phyloP scores from a whole-genome alignment of 2,329 filamentous ascomycete species.

The Leptographium lundbergii region DNA sequence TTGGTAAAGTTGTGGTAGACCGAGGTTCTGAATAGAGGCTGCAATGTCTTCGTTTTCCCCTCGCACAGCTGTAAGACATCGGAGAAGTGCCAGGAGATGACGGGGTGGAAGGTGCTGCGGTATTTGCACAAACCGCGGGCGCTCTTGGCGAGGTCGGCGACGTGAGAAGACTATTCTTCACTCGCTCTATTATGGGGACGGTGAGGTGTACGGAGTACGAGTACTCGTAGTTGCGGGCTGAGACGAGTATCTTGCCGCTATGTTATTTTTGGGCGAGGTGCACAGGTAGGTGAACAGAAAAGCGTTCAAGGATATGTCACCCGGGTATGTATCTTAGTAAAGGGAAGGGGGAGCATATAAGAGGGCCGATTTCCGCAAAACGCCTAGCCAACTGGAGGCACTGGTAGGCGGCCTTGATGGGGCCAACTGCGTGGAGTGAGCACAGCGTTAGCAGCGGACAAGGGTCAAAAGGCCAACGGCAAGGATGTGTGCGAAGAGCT shows the following conservation, averaged over 20 bases:
- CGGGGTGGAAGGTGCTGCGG: neutral
- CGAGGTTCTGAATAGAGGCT: neutral
- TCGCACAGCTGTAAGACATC: conserved; percentile 21
- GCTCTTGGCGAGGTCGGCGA: neutral
- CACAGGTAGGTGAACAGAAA: neutral
- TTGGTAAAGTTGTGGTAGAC: neutral
- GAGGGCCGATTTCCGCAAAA: neutral
- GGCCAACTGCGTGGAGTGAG: neutral
- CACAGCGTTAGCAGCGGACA: neutral
- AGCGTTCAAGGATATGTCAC: neutral
- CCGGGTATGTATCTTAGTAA: neutral
- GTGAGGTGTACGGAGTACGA: neutral
- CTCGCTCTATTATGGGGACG: neutral
- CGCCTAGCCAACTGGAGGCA: neutral
- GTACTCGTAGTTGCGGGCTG: neutral
- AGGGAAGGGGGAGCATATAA: neutral
- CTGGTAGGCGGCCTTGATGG: neutral
- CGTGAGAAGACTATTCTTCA: neutral
- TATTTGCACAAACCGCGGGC: neutral
- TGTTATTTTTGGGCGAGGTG: neutral
- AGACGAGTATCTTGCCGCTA: neutral
- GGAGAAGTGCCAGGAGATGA: conserved; percentile 8
- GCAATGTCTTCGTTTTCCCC: conserved; percentile 18
- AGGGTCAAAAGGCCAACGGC: neutral
- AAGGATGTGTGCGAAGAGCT: neutral